Conservation (phyloP, 345 rosid species). For the Eucalyptus cloeziana region DNA sequence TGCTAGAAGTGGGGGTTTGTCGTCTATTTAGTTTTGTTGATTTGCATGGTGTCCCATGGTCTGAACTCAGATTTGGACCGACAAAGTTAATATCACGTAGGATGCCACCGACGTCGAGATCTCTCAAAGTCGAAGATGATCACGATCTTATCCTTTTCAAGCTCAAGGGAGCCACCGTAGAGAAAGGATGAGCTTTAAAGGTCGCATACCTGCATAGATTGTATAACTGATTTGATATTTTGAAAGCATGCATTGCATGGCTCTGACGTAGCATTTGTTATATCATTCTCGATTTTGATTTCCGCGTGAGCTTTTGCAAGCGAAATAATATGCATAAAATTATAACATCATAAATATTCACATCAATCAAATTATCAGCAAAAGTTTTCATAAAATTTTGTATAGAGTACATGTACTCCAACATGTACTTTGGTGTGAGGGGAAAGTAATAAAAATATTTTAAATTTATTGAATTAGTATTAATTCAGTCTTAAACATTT, state of each 20-base stretch:
- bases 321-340: not conserved
- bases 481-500: no score
- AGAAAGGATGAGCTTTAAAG: not conserved
- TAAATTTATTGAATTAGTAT: no score
- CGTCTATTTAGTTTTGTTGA: no score
- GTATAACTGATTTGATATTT: no score
- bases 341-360: not conserved
- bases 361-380: no score
- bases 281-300: not conserved
- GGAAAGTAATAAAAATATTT: no score
- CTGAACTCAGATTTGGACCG: no score
- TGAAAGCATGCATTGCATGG: not conserved
- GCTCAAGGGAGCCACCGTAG: not conserved
- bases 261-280: not conserved
- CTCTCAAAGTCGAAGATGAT: not conserved
- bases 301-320: not conserved
- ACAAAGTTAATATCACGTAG: not conserved
- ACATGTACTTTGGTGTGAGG: no score
- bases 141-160: not conserved
- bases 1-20: not conserved
- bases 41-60: no score
- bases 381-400: no score
- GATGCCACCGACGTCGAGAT: not conserved
- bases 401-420: no score
- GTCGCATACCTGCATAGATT: no score